phyloP scores from a whole-genome alignment of 2,329 filamentous ascomycete species.

The Penicillium sp. region DNA sequence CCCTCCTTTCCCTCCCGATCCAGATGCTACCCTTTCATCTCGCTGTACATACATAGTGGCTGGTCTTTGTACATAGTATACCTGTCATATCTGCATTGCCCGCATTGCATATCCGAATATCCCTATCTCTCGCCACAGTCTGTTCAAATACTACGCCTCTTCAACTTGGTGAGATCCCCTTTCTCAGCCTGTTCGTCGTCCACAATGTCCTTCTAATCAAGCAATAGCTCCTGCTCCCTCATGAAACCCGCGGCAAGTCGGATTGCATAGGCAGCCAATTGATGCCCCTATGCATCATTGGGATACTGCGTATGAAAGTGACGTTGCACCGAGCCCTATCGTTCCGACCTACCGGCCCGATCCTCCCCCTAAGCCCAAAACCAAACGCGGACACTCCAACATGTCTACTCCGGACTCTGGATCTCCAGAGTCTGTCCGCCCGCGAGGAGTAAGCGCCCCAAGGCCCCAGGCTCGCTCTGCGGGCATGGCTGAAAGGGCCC shows the following conservation, averaged over 20 bases:
- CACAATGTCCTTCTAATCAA: slow-evolving; percentile 10
- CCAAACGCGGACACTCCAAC: slow-evolving; percentile 23
- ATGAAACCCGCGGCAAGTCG: slow-evolving; percentile 11
- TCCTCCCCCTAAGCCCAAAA: slow-evolving; percentile 25
- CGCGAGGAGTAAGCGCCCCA: slow-evolving; percentile 12
- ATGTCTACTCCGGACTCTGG: slow-evolving; percentile 28
- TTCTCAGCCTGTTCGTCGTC: not conserved
- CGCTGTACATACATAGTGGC: slow-evolving; percentile 17
- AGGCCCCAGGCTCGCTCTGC: slow-evolving; percentile 34
- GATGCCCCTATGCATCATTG: slow-evolving; percentile 35
- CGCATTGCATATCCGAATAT: slow-evolving; percentile 5
- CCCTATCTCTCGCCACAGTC: slow-evolving; percentile 1
- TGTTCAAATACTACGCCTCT: not conserved
- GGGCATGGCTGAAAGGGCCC: slow-evolving; percentile 34
- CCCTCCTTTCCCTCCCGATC: slow-evolving; percentile 2
- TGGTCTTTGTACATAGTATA: slow-evolving; percentile 22
- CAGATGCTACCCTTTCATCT: slow-evolving; percentile 3
- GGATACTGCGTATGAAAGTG: slow-evolving; percentile 29
- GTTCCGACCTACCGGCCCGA: slow-evolving; percentile 39
- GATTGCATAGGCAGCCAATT: slow-evolving; percentile 26
- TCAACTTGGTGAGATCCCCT: slow-evolving; percentile 13
- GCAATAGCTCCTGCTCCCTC: not conserved
- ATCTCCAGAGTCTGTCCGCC: slow-evolving; percentile 17
- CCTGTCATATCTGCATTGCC: slow-evolving; percentile 18
- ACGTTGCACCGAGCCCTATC: slow-evolving; percentile 39